A percentile compares a stretch with the other conserved stretches of the same genome.
Evolutionary conservation across 768 basidiomycete species (phyloP).

Genomic region (Dacryopinax primogenitus): DNA sequence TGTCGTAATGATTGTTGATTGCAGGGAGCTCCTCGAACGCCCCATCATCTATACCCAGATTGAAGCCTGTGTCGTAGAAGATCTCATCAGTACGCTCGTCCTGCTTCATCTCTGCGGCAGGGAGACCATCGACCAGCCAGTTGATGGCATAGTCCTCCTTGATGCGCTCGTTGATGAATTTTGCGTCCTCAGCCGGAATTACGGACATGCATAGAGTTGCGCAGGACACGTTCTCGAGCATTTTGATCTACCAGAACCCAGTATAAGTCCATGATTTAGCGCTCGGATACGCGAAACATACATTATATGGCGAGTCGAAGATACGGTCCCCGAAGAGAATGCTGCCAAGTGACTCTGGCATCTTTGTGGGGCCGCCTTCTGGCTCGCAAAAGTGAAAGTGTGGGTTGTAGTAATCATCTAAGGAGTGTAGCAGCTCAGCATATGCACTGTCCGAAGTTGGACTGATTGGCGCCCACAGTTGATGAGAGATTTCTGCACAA

Average conservation of each 20-base stretch:
- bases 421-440: slow-evolving; percentile 9
- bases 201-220: slow-evolving; percentile 52
- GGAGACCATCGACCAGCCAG: slow-evolving; percentile 89
- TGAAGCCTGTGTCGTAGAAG: slow-evolving; percentile 88
- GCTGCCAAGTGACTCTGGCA: slow-evolving; percentile 78
- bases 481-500: slow-evolving; percentile 68
- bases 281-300: slow-evolving; percentile 29
- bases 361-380: slow-evolving; percentile 48
- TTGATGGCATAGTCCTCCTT: slow-evolving; percentile 86
- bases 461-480: slow-evolving; percentile 46
- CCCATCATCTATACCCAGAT: slow-evolving; percentile 63
- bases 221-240: slow-evolving; percentile 73
- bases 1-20: slow-evolving; percentile 88
- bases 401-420: slow-evolving; percentile 89
- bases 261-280: not conserved
- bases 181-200: slow-evolving; percentile 58
- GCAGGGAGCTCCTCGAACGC: slow-evolving; percentile 46
- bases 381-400: slow-evolving; percentile 80
- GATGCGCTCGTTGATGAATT: slow-evolving; percentile 85
- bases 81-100: slow-evolving; percentile 67
- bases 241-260: slow-evolving; percentile 45
- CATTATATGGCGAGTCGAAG: slow-evolving; percentile 78
- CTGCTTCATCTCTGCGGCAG: slow-evolving; percentile 82
- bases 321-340: slow-evolving; percentile 96
- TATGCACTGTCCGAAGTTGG: not conserved